Conservation (phyloP, 768 basidiomycete genomes). For the Leucocoprinus birnbaumii region DNA sequence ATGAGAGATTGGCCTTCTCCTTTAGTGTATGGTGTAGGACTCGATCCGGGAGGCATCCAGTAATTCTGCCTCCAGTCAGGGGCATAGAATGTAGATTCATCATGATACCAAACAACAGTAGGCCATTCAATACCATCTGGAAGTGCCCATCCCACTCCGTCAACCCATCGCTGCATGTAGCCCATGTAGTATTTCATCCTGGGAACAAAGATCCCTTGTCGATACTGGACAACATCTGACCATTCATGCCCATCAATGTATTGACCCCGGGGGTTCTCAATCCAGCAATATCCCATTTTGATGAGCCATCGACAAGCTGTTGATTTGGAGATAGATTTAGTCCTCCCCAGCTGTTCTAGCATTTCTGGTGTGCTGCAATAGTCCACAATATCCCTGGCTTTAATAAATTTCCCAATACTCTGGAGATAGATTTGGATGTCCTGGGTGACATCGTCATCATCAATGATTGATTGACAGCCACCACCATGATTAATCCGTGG, state of each 20-base stretch:
- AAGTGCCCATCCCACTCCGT: too few species aligned
- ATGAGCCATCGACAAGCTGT: constrained; percentile 24
- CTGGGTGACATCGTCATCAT: neutral
- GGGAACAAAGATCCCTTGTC: constrained; percentile 21
- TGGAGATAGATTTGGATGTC: neutral
- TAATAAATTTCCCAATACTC: constrained; percentile 1
- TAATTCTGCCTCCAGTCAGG: too few species aligned
- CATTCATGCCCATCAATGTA: constrained; percentile 34
- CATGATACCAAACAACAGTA: too few species aligned
- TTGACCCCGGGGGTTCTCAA: constrained; percentile 21
- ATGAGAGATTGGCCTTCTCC: too few species aligned
- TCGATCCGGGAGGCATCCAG: too few species aligned
- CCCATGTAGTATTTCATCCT: too few species aligned
- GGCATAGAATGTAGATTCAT: too few species aligned
- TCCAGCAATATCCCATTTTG: constrained; percentile 24
- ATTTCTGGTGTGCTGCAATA: too few species aligned
- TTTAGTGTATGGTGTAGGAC: too few species aligned
- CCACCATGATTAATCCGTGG: neutral
- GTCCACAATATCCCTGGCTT: neutral
- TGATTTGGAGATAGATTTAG: neutral
- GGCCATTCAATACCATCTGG: too few species aligned
- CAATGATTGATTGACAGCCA: neutral
- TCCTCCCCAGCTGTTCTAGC: neutral
- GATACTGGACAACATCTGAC: constrained; percentile 29
- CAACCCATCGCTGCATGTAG: too few species aligned